Evolutionary conservation across 352 stramenopile species (phyloP).

Genomic region (Pythium apleroticum): DNA sequence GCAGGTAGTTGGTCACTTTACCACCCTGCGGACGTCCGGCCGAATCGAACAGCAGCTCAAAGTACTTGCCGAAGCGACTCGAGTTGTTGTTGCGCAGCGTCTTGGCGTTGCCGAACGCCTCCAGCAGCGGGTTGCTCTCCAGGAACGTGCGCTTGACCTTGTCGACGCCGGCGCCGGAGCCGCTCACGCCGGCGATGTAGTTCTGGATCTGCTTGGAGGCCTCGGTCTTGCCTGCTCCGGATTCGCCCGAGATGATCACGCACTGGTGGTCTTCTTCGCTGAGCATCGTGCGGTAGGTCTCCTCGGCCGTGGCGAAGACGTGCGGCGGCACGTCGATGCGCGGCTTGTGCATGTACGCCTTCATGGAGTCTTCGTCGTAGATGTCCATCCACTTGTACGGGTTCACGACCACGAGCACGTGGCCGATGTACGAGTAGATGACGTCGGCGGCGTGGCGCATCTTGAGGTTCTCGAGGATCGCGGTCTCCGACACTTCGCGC

Average conservation of each 20-base stretch:
- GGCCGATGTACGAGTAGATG: slow-evolving; percentile 89
- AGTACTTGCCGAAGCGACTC: slow-evolving; percentile 95
- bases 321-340: slow-evolving; percentile 87
- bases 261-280: slow-evolving; percentile 90
- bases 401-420: slow-evolving; percentile 87
- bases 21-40: slow-evolving; percentile 76
- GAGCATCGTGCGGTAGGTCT: slow-evolving; percentile 87
- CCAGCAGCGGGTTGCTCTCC: slow-evolving; percentile 94
- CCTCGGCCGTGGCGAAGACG: slow-evolving; percentile 85
- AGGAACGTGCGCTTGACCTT: slow-evolving; percentile 91
- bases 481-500: slow-evolving; percentile 61
- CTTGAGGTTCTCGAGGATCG: slow-evolving; percentile 90
- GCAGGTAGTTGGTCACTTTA: slow-evolving; percentile 91
- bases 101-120: slow-evolving; percentile 96
- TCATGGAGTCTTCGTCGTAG: slow-evolving; percentile 82
- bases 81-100: slow-evolving; percentile 96
- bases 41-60: slow-evolving; percentile 93
- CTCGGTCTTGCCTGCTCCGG: slow-evolving; percentile 84
- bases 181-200: slow-evolving; percentile 84
- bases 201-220: slow-evolving; percentile 91
- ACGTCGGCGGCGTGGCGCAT: slow-evolving; percentile 82
- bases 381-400: slow-evolving; percentile 92
- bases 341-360: slow-evolving; percentile 78
- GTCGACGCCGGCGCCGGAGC: slow-evolving; percentile 75
- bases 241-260: slow-evolving; percentile 89